Base-by-base conservation (phyloP, 768 basidiomycete genomes). In the Calocybe gangraenosa region DNA sequence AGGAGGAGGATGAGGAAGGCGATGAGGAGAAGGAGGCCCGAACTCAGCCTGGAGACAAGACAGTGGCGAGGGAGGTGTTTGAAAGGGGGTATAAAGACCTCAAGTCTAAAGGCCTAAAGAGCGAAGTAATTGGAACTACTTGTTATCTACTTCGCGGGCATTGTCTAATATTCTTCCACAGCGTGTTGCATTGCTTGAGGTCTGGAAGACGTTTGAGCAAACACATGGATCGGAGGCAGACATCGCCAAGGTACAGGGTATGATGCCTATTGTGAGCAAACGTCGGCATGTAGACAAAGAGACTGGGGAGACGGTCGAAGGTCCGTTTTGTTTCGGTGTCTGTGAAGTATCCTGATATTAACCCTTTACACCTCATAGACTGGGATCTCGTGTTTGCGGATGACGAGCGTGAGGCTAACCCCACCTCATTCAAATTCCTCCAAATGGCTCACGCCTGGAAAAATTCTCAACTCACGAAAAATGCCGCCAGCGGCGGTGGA, bases 301-400 rank as follows among this genome's bases (percentile, higher is more conserved):
- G 58, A 89, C 88, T 5, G 90, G 88, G 1, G 85, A 87, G 54
- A 85, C 81, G 23, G 82, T 92, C 20, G 92, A 93, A 79, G 91
- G 90, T 81, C 65, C 53, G 78, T 56, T 18, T 44, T 17, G 21
- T 31, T 21, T 8, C 15, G 22, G 40, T 33, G 13, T 32, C 34
- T 20, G n/a, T 17, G 18, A 32, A 19, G 15, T 31, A 32, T 38
- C 13, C 19, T 15, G 40, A 21, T 44, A 23, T 31, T 10, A 28
- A 53, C 17, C n/a, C 51, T 15, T 3, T 21, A 34, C n/a, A 43
- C 34, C 10, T 47, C 1, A 30, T 22, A 93, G 94, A 95, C 57
- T 95, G 88, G 84, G 94, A 95, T 58, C 80, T 94, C 58, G 84
- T 94, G 17, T 98, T 97, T 64, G 84, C 92, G 20, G 95, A 97